Percentiles rank a stretch among this genome's conserved stretches.
phyloP scores from a whole-genome alignment of 2,329 filamentous ascomycete genomes.

The Fusarium globosum region DNA sequence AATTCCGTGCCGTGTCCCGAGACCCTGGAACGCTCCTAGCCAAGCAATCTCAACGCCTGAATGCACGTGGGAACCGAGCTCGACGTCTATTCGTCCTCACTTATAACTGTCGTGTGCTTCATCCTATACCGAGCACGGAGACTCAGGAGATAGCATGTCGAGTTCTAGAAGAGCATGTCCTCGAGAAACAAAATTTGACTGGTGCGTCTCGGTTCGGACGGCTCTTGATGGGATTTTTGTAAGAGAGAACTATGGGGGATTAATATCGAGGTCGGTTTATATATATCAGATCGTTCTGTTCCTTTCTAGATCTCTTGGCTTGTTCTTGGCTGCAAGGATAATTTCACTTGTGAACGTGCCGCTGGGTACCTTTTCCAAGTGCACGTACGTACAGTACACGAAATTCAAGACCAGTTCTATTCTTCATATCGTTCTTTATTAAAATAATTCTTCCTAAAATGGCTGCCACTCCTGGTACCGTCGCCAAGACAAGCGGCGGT shows the following conservation, averaged over 20 bases:
- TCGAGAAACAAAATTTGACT: slow-evolving; percentile 1
- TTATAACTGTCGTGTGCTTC: slow-evolving; percentile 32
- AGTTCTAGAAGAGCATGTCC: slow-evolving; percentile 9
- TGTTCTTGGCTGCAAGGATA: slow-evolving; percentile 23
- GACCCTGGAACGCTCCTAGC: slow-evolving; percentile 22
- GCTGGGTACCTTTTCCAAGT: background rate
- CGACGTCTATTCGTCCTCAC: slow-evolving; percentile 32
- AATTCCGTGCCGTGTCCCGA: slow-evolving; percentile 36
- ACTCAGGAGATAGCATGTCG: background rate
- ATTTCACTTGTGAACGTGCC: slow-evolving; percentile 8
- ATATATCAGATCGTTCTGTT: slow-evolving; percentile 20
- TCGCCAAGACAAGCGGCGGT: slow-evolving; percentile 67
- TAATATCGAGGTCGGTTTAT: background rate
- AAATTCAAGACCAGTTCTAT: slow-evolving; percentile 4
- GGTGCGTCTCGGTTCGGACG: slow-evolving; percentile 34
- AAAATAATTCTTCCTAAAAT: slow-evolving; percentile 12
- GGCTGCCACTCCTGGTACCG: slow-evolving; percentile 23
- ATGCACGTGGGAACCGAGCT: slow-evolving; percentile 36
- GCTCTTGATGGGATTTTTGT: slow-evolving; percentile 2
- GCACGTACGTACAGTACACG: background rate
- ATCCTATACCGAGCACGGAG: slow-evolving; percentile 32
- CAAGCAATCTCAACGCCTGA: slow-evolving; percentile 36
- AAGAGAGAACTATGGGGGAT: background rate
- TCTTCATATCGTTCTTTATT: background rate
- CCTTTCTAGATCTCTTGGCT: slow-evolving; percentile 15